Conservation (phyloP, 257 asterid genomes). For the Forsythia viridissima region DNA sequence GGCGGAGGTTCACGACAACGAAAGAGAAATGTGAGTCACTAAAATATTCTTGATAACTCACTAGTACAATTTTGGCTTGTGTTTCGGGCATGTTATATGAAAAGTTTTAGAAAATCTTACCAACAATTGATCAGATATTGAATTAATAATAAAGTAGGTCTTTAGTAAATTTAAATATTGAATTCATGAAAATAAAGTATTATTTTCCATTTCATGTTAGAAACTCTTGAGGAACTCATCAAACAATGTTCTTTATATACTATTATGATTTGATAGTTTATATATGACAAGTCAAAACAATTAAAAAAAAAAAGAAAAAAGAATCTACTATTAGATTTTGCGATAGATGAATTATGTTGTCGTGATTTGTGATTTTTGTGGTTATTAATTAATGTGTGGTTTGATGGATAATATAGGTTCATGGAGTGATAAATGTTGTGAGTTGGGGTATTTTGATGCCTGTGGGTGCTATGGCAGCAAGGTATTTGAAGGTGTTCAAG, state of each 20-base stretch:
- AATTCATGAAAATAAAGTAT: no score
- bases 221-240: no score
- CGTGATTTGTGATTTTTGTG: background rate
- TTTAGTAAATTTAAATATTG: background rate
- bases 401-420: constrained; percentile 36
- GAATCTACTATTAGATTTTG: no score
- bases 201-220: no score
- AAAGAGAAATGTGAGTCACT: constrained; percentile 48
- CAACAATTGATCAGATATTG: background rate
- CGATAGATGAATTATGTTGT: background rate
- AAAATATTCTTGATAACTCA: background rate
- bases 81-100: no score
- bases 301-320: no score
- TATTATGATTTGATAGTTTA: no score
- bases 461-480: constrained; percentile 58
- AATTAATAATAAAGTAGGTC: background rate
- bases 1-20: constrained; percentile 34
- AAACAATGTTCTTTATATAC: no score
- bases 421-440: constrained; percentile 73
- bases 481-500: constrained; percentile 75
- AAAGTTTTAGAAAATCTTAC: no score
- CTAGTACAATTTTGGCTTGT: background rate
- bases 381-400: background rate
- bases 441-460: constrained; percentile 88
- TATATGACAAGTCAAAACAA: no score